Evolutionary conservation across 169 alveolate species (phyloP), one percentile per base, ranked within the genome.

Genomic region (Ichthyophthirius multifiliis): DNA sequence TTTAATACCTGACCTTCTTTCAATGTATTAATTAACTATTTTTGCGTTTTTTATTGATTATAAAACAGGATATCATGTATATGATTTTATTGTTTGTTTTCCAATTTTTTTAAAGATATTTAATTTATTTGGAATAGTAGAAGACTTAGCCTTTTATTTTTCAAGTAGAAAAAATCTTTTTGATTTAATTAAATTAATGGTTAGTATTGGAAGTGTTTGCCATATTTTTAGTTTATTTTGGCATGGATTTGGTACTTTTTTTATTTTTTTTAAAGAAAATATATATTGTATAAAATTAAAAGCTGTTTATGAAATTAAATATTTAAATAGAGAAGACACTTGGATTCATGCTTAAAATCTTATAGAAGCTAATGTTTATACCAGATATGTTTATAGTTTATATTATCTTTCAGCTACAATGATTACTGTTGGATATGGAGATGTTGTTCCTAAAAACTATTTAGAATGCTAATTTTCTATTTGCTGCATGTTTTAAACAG

Each of bases 391-490:
- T 65, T 65, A 65, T 15, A 32, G 47, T 2, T 65, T 65, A 32
- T 65, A 65, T 65, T 65, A 12, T 13, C 34, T 37, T 13, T 32
- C 47, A 1, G 44, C 18, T 1, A 65, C 75, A 0, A 65, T 65
- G 75, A 65, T 65, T 5, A 65, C 75, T 34, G 75, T 65, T 0
- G 75, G 75, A 12, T 65, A 65, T 65, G 75, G 75, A 32, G 75
- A 65, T 34, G 34, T 65, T n/a, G 34, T 34, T 12, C 75, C 75
- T 34, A 5, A 65, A 65, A 65, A 65, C 27, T 31, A 34, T 10
- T 4, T 32, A 13, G 75, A 65, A 65, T 32, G 30, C 6, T 18
- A 13, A 9, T 65, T 65, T 65, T 18, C 47, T 2, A 65, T 34
- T 16, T 20, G 35, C 6, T 32, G 45, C 1, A 65, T 65, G 75